Evolutionary conservation across 108 stramenopile species (phyloP), one percentile per base, ranked within the genome.

Genomic region (Nitzschia putrida): DNA sequence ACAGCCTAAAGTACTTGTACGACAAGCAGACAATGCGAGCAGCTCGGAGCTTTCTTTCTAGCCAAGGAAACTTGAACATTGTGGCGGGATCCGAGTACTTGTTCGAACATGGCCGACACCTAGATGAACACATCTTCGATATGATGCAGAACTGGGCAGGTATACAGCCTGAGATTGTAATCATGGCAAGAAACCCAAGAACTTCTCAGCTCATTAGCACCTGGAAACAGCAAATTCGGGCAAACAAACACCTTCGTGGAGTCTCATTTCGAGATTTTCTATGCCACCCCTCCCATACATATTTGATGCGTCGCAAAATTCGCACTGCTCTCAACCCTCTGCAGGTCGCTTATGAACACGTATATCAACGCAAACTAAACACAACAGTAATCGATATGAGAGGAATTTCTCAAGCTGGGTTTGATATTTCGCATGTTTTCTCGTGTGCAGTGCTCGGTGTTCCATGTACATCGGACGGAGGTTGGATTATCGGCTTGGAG

Each of bases 351-450:
- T 16, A 40, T 41, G 59, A 41, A 38, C 34, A 38, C 16, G 38
- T 60, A 38, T 21, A 40, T 16, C 1, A 38, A 6, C 16, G 38
- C 16, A 21, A 21, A 14, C 34, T 60, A 13, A 13, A 16, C 3
- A 25, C 24, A 13, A 24, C 21, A 13, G 24, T 55, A 3, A 16
- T 55, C 20, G 54, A 60, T 8, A 40, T 41, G 34, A 41, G 3
- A 39, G 59, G 59, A 6, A 7, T 60, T 40, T 25, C 59, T 14
- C 4, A 60, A 7, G 18, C 14, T 13, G 40, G 40, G 10, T 20
- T 60, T 25, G 59, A 60, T 60, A 41, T 60, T 40, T 60, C 34
- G 14, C 59, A 60, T 60, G 34, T 21, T n/a, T 60, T 60, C 38
- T 14, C 38, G 16, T 60, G 59, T 23, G 29, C 59, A 39, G 23